These are phyloP conservation scores for Bimuria novae-zelandiae DNA, from an alignment of 2,329 filamentous ascomycete species.

Conservation along the genomic window DNA sequence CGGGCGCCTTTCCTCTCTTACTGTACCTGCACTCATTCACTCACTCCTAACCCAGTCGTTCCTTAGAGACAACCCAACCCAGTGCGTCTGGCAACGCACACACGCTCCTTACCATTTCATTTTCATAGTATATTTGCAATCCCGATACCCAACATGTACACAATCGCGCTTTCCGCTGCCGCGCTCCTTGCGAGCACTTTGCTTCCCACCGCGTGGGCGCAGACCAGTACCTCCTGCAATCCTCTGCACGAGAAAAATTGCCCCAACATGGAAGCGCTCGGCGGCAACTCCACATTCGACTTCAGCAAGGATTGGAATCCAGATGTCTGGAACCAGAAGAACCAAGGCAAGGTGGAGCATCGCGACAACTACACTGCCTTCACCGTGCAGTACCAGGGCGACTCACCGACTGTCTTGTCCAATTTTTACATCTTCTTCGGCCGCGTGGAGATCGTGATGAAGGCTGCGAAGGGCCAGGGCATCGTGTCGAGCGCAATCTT, in stretches of 20 bases:
- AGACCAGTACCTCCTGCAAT: conserved; percentile 79
- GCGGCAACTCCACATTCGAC: conserved; percentile 58
- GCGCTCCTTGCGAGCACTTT: conserved; percentile 42
- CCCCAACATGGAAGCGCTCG: conserved; percentile 72
- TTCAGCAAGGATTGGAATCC: conserved; percentile 57
- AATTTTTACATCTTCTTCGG: conserved; percentile 61
- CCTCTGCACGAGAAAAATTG: conserved; percentile 71
- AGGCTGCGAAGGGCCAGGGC: conserved; percentile 54
- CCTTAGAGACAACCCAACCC: conserved; percentile 21
- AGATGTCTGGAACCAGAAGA: conserved; percentile 65
- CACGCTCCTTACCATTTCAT: conserved; percentile 33
- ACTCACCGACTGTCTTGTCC: conserved; percentile 77
- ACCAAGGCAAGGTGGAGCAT: conserved; percentile 68
- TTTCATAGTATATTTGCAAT: conserved; percentile 14
- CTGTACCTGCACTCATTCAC: conserved; percentile 37
- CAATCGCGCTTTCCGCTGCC: conserved; percentile 41
- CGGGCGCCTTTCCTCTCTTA: conserved; percentile 21
- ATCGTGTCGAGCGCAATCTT: conserved; percentile 57
- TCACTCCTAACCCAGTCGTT: conserved; percentile 24
- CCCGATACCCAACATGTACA: conserved; percentile 32
- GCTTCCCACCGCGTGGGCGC: conserved; percentile 61
- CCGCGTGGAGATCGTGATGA: conserved; percentile 53
- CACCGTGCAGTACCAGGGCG: conserved; percentile 69
- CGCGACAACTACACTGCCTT: conserved; percentile 70
- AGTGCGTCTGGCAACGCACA: conserved; percentile 45